Evolutionary conservation across 768 basidiomycete genomes (phyloP).

Genomic region (Boletales sp.): DNA sequence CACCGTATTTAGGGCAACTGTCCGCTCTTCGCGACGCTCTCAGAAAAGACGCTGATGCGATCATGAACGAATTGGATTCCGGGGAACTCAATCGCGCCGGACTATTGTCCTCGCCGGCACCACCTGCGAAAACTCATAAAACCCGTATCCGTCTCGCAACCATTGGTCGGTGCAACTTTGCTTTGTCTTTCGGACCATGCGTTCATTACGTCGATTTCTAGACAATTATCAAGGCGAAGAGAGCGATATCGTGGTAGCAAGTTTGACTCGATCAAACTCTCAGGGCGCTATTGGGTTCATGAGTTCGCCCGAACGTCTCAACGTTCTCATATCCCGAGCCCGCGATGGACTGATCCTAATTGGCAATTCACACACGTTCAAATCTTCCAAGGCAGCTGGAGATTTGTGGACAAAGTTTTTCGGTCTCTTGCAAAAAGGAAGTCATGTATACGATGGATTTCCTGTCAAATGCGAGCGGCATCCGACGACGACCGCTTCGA

Average conservation of each 20-base stretch:
- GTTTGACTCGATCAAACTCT: conserved; percentile 58
- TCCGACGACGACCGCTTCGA: conserved; percentile 34
- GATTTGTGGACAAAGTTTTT: conserved; percentile 53
- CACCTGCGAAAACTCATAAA: conserved; percentile 35
- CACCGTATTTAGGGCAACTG: conserved; percentile 68
- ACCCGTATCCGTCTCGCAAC: conserved; percentile 55
- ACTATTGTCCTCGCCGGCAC: conserved; percentile 38
- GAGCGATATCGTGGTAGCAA: conserved; percentile 62
- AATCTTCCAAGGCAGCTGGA: conserved; percentile 45
- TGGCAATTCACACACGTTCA: conserved; percentile 61
- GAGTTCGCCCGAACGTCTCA: conserved; percentile 64
- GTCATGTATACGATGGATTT: conserved; percentile 55
- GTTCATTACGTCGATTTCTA: conserved; percentile 18
- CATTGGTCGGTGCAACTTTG: conserved; percentile 43
- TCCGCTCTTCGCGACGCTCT: conserved; percentile 38
- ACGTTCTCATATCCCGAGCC: conserved; percentile 68
- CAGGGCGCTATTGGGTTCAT: conserved; percentile 65
- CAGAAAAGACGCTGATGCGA: background rate
- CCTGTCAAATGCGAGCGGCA: conserved; percentile 60
- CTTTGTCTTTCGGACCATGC: background rate
- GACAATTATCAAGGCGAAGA: conserved; percentile 81
- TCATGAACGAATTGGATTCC: conserved; percentile 58
- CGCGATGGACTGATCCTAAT: conserved; percentile 63
- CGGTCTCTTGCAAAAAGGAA: conserved; percentile 35
- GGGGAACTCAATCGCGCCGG: conserved; percentile 56